These are phyloP conservation scores for Malassezia arunalokei DNA, from an alignment of 1,284 basidiomycete genomes.

Conservation along the genomic window DNA sequence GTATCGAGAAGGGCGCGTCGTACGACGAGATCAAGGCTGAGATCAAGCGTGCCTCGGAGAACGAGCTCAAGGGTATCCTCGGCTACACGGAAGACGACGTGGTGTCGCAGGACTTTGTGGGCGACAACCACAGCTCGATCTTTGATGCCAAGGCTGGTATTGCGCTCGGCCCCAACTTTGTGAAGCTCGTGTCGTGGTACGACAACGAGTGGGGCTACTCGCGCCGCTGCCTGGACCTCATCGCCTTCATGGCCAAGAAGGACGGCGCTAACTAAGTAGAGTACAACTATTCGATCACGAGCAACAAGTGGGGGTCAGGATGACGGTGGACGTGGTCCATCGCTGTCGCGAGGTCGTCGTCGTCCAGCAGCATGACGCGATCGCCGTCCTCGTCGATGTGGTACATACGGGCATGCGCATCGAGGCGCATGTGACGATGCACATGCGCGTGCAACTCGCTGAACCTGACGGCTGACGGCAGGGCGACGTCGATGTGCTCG, in stretches of 20 bases:
- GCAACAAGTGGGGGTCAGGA: neutral
- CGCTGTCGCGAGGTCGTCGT: constrained; percentile 43
- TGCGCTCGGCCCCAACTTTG: constrained; percentile 79
- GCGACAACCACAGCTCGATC: constrained; percentile 58
- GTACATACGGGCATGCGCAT: constrained; percentile 12
- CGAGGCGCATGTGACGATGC: neutral
- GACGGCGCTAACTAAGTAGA: constrained; percentile 36
- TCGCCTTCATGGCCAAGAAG: constrained; percentile 65
- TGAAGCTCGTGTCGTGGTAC: constrained; percentile 83
- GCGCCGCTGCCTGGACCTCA: constrained; percentile 78
- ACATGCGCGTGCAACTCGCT: constrained; percentile 52
- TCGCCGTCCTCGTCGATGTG: constrained; percentile 45
- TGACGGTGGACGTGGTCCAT: constrained; percentile 20
- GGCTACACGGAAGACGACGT: constrained; percentile 90
- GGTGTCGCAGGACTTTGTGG: constrained; percentile 56
- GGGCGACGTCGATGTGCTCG: constrained; percentile 83
- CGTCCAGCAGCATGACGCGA: constrained; percentile 33
- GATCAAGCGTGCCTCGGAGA: constrained; percentile 70
- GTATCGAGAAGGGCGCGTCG: constrained; percentile 65
- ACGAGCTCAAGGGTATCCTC: constrained; percentile 63
- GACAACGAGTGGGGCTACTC: constrained; percentile 91
- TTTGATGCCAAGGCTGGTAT: constrained; percentile 83
- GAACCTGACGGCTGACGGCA: constrained; percentile 64
- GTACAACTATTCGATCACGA: neutral
- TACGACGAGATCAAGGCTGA: constrained; percentile 87